Evolutionary conservation across 2,329 filamentous ascomycete species (phyloP).

Genomic region (Scedosporium dehoogii): DNA sequence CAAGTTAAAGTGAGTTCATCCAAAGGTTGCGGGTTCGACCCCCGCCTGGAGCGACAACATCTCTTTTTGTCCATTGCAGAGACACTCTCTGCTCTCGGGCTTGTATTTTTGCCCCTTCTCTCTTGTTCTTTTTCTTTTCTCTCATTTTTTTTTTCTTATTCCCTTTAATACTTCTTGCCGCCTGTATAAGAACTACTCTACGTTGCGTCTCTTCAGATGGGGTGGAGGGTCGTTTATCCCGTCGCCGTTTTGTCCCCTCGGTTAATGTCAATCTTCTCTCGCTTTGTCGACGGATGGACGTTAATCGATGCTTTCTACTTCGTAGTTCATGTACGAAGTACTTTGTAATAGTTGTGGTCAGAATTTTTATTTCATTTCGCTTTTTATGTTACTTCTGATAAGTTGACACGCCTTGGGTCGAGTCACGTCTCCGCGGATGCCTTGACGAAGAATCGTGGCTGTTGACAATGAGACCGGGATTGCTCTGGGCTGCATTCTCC

Average conservation of each 20-base stretch:
- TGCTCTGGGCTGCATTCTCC: too few relatives aligned
- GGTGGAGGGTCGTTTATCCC: background rate
- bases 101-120: background rate
- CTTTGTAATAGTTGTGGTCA: too few relatives aligned
- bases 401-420: too few relatives aligned
- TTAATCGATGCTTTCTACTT: background rate
- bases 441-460: background rate
- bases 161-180: background rate
- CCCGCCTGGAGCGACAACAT: constrained; percentile 11
- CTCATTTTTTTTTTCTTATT: too few relatives aligned
- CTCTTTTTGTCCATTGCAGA: background rate
- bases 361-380: too few relatives aligned
- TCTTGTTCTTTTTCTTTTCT: background rate
- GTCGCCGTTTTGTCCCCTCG: background rate
- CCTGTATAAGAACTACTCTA: background rate
- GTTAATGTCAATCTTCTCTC: background rate
- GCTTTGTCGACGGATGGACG: background rate
- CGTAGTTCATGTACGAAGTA: too few relatives aligned
- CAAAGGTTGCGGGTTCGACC: constrained; percentile 15
- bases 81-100: background rate
- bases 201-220: background rate
- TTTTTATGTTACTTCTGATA: too few relatives aligned
- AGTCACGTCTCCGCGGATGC: too few relatives aligned
- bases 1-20: constrained; percentile 6
- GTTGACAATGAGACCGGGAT: background rate